Conservation (phyloP, 108 stramenopile genomes). For the Schizochytrium sp. region DNA sequence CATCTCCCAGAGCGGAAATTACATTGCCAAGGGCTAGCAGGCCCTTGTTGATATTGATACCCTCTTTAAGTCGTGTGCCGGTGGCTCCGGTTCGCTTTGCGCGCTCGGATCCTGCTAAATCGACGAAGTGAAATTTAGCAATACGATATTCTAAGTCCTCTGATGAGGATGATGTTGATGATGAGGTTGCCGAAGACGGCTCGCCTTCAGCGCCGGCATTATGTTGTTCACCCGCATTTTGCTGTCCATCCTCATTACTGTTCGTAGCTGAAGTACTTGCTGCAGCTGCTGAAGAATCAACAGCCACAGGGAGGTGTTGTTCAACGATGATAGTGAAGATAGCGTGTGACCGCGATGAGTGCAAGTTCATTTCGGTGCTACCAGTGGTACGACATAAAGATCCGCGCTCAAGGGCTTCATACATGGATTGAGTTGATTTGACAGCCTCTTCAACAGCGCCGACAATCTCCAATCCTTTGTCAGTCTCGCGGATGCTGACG, state of each 20-base stretch:
- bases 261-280: background rate
- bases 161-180: conserved; percentile 68
- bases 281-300: conserved; percentile 27
- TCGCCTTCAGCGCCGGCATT: conserved; percentile 67
- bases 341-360: conserved; percentile 74
- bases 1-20: conserved; percentile 95
- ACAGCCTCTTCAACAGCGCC: conserved; percentile 75
- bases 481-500: conserved; percentile 70
- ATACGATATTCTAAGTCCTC: conserved; percentile 71
- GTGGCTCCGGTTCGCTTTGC: conserved; percentile 93
- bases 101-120: conserved; percentile 84
- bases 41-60: conserved; percentile 91
- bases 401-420: conserved; percentile 72
- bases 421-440: conserved; percentile 68
- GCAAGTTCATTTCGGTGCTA: conserved; percentile 73
- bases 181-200: background rate
- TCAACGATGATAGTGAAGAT: conserved; percentile 77
- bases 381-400: conserved; percentile 73
- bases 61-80: conserved; percentile 85
- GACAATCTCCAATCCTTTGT: conserved; percentile 70
- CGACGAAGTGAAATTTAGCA: conserved; percentile 76
- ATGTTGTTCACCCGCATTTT: background rate
- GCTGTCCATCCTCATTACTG: background rate
- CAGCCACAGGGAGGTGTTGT: conserved; percentile 68
- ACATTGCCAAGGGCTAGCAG: conserved; percentile 97